Evolutionary conservation across 2,329 filamentous ascomycete genomes (phyloP).

Genomic region (Talaromyces rugulosus): DNA sequence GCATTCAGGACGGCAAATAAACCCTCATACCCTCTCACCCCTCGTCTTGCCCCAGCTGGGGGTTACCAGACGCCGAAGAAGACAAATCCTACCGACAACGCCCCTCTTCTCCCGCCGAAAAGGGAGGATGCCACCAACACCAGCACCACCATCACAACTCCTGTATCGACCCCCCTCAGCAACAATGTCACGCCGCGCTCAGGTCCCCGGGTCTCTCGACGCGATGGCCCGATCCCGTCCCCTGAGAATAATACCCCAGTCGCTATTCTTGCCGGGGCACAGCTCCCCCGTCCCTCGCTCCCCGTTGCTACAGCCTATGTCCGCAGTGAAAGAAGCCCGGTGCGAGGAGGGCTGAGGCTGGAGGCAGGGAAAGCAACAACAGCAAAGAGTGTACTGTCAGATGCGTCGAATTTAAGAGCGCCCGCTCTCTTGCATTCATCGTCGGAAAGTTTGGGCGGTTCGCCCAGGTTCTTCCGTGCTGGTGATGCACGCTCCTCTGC

Average conservation of each 20-base stretch:
- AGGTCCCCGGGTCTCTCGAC: conserved; percentile 65
- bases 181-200: conserved; percentile 76
- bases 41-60: conserved; percentile 51
- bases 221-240: conserved; percentile 65
- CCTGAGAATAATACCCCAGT: conserved; percentile 49
- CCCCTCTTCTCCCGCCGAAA: conserved; percentile 30
- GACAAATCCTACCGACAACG: conserved; percentile 29
- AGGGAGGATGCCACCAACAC: conserved; percentile 40
- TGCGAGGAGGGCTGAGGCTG: conserved; percentile 24
- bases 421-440: conserved; percentile 30
- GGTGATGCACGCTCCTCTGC: conserved; percentile 62
- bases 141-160: conserved; percentile 37
- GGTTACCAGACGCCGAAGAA: conserved; percentile 29
- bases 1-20: conserved; percentile 54
- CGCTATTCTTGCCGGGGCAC: conserved; percentile 21
- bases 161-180: conserved; percentile 55
- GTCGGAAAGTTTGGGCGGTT: conserved; percentile 29
- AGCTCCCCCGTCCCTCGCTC: conserved; percentile 25
- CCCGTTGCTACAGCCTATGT: conserved; percentile 20
- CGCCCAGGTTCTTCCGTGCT: conserved; percentile 85
- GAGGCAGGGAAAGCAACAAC: conserved; percentile 29
- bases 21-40: conserved; percentile 49
- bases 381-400: conserved; percentile 35
- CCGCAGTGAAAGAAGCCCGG: conserved; percentile 33
- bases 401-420: conserved; percentile 24